These are phyloP conservation scores for Termitomyces sp. DNA, from an alignment of 768 basidiomycete genomes.

Conservation along the genomic window DNA sequence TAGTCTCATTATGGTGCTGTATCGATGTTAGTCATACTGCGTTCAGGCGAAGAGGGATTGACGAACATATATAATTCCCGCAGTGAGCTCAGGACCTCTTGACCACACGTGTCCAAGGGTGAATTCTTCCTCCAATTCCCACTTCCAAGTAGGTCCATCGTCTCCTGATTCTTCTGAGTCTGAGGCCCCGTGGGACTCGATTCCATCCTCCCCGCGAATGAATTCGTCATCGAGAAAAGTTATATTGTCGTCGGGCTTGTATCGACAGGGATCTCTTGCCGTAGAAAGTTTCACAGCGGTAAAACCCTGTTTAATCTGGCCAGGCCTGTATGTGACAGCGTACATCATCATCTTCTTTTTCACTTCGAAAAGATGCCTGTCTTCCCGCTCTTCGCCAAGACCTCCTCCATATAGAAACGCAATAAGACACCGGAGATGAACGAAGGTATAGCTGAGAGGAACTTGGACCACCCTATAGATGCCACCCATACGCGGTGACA, in stretches of 20 bases:
- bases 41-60: neutral
- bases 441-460: constrained; percentile 67
- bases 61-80: constrained; percentile 66
- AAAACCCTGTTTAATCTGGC: constrained; percentile 49
- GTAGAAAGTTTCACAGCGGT: constrained; percentile 53
- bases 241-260: constrained; percentile 28
- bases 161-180: constrained; percentile 25
- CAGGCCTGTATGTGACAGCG: constrained; percentile 36
- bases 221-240: constrained; percentile 28
- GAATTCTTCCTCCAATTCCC: constrained; percentile 70
- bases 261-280: constrained; percentile 48
- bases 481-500: constrained; percentile 38
- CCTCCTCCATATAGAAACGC: constrained; percentile 54
- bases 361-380: constrained; percentile 62
- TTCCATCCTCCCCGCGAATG: constrained; percentile 20
- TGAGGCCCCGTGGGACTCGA: constrained; percentile 20
- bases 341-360: constrained; percentile 45
- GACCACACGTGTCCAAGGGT: constrained; percentile 60
- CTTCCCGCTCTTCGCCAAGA: constrained; percentile 16
- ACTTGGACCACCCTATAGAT: constrained; percentile 67
- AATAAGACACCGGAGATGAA: constrained; percentile 60
- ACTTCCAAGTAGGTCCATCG: constrained; percentile 52
- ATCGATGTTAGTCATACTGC: neutral
- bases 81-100: constrained; percentile 35
- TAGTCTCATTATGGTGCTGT: constrained; percentile 52